Conservation (phyloP, 768 basidiomycete species). For the Agaricus sinodeliciosus region DNA sequence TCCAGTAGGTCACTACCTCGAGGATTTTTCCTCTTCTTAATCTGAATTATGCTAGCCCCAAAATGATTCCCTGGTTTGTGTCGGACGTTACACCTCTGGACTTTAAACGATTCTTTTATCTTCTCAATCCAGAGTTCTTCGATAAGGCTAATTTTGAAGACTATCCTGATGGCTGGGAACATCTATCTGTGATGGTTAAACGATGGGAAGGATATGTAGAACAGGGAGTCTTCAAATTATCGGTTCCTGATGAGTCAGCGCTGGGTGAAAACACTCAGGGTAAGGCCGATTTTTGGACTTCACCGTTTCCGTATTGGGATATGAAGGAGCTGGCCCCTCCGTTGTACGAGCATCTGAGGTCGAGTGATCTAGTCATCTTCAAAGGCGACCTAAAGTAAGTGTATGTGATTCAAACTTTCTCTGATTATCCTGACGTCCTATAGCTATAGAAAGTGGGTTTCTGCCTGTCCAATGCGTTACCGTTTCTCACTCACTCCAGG, state of each 20-base stretch:
- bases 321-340: constrained; percentile 47
- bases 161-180: constrained; percentile 16
- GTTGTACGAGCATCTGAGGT: constrained; percentile 44
- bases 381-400: constrained; percentile 93
- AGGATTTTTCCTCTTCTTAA: too few species aligned
- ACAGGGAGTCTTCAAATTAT: constrained; percentile 63
- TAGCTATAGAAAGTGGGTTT: constrained; percentile 78
- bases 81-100: constrained; percentile 90
- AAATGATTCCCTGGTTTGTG: constrained; percentile 96
- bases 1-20: constrained; percentile 93
- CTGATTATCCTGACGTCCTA: constrained; percentile 1
- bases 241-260: constrained; percentile 53
- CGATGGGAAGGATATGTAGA: constrained; percentile 75
- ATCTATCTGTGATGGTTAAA: constrained; percentile 52
- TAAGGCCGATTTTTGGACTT: constrained; percentile 62
- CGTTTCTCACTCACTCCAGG: too few species aligned
- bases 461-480: not conserved
- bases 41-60: constrained; percentile 52
- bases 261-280: constrained; percentile 36
- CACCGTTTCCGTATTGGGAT: constrained; percentile 71
- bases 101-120: constrained; percentile 55
- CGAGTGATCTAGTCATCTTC: constrained; percentile 72
- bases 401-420: not conserved
- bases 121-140: constrained; percentile 66
- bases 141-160: constrained; percentile 18